Base-by-base conservation (phyloP, 148 eudicot species). In the Vaccinium myrtillus region DNA sequence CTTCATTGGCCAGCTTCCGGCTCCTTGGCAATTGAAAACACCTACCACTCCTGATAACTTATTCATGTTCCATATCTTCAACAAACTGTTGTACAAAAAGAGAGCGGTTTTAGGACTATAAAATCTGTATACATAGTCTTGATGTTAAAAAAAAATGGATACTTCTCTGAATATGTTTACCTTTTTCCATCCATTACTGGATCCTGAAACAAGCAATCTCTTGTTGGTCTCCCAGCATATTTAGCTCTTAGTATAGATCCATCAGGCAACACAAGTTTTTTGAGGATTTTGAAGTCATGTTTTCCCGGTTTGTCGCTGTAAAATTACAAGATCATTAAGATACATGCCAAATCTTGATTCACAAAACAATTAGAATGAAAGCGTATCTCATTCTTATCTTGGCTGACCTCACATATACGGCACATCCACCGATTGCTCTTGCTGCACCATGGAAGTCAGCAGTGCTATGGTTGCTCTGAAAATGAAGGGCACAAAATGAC, bases 41-140 rank as follows among this genome's bases (percentile, higher is more conserved):
- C 89, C 86, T 30, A 87, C 50, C 53, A 87, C 86, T 59, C 84
- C 86, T 39, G 81, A 75, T 61, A 82, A 82, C 82, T 87, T 87
- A 82, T 84, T 87, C 82, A 84, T 36, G 79, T 87, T 84, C 88
- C 88, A 87, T 32, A 87, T 84, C 81, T 87, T 87, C 67, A 87
- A 73, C 65, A 84, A 81, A 77, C 89, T 84, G 69, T 21, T 53
- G 51, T 10, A 65, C 30, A 23, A 65, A 65, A 9, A 65, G 5
- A 23, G 8, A 23, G 70, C 10, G 30, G 23, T 10, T 65, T 65
- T 65, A 23, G 75, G 70, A 63, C 13, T 63, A 63, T n/a, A 27
- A 63, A n/a, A 12, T 11, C 27, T n/a, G 2, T 63, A n/a, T n/a
- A 63, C 2, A 8, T 63, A 8, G 70, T 63, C 70, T 21, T 5